Base-by-base conservation (phyloP, 371 early-diverging fungal genomes). In the Parasitella parasitica region DNA sequence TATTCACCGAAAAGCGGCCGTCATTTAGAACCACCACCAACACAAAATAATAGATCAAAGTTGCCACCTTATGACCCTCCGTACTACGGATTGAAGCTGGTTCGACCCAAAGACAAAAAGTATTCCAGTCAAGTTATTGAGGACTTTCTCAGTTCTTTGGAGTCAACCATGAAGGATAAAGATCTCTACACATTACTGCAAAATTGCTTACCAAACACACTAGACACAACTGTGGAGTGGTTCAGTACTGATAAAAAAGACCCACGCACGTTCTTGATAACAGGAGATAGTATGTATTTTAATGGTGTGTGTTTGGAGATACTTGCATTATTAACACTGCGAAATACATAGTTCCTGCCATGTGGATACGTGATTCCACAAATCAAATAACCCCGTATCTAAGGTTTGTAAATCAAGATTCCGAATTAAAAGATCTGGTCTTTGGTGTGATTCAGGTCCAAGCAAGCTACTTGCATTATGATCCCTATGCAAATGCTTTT, bases 281-380 rank as follows among this genome's bases (percentile, higher is more conserved):
- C 85, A 26, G 85, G 85, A 9, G 83, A 83, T 54, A 85, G 75
- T 73, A 73, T 71, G 58, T 43, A 20, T 46, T 35, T n/a, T 37
- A 57, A 57, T 4, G 13, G 24, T 52, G 4, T 34, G 15, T 36
- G 34, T 53, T 36, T 53, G n/a, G n/a, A n/a, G n/a, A n/a, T n/a
- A n/a, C n/a, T 22, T 11, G 34, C n/a, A 24, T 6, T 54, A 37
- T 38, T 38, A 4, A 32, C 32, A 32, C 11, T 32, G 32, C 3
- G 18, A 7, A 27, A 55, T 13, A n/a, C n/a, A n/a, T 57, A 70
- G 73, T 81, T 61, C 75, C 78, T 28, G 84, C 84, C 30, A 83
- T 83, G 84, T 85, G 82, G 83, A 65, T 85, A 16, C 66, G 85
- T n/a, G 85, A 85, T 65, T 82, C 82, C 2, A 73, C 84, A 27